Evolutionary conservation across 306 rosid species (phyloP).

Genomic region (Inga oerstediana): DNA sequence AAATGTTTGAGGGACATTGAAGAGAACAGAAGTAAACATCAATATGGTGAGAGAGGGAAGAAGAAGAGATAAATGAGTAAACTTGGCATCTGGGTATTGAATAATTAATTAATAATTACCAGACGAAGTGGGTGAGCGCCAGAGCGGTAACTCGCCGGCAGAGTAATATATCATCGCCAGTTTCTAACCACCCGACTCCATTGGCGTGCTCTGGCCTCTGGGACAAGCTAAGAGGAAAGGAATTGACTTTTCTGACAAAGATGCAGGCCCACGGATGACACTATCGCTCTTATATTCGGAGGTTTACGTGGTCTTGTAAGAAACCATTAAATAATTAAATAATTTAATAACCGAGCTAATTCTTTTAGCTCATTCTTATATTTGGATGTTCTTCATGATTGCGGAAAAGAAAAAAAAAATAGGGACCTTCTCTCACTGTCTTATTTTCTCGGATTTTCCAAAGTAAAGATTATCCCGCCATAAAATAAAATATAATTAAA

Average conservation of each 20-base stretch:
- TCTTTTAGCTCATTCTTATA: too few species aligned
- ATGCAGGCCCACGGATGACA: background rate
- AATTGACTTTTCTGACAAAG: conserved; percentile 19
- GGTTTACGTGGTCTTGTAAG: background rate
- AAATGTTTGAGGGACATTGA: background rate
- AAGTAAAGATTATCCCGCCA: too few species aligned
- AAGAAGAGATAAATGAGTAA: background rate
- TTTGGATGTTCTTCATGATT: background rate
- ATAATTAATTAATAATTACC: background rate
- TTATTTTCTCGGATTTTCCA: background rate
- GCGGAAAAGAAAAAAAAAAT: background rate
- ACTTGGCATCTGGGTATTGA: conserved; percentile 40
- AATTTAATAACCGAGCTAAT: background rate
- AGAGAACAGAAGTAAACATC: background rate
- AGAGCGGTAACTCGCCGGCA: background rate
- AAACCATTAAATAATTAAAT: background rate
- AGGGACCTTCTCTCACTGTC: background rate
- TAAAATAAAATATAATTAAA: background rate
- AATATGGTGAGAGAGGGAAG: background rate
- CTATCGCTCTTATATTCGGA: background rate
- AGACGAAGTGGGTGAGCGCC: conserved; percentile 19
- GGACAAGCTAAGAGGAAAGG: conserved; percentile 31
- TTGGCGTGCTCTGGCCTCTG: background rate
- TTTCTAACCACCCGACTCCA: conserved; percentile 29
- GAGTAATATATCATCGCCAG: conserved; percentile 40